These are phyloP conservation scores for Quercus cerris DNA, from an alignment of 306 rosid genomes.

Conservation along the genomic window DNA sequence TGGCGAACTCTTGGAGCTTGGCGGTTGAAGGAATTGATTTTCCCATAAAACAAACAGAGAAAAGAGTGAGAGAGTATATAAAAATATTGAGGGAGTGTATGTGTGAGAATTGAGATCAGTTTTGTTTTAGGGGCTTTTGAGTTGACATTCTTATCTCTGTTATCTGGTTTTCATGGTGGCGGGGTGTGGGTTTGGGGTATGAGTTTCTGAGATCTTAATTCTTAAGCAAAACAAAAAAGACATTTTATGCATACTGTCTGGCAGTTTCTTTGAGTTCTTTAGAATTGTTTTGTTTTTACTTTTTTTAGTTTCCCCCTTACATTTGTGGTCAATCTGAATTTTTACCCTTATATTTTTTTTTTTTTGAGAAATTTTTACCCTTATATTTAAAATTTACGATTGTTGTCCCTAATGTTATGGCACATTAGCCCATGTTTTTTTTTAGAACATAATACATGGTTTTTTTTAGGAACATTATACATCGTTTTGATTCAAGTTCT, in stretches of 20 bases:
- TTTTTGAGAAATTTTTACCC: too few relatives aligned
- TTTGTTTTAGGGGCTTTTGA: not conserved
- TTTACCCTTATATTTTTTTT: too few relatives aligned
- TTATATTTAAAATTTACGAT: too few relatives aligned
- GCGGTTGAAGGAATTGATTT: slow-evolving; percentile 55
- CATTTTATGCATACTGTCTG: not conserved
- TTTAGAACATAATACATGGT: too few relatives aligned
- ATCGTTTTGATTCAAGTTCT: too few relatives aligned
- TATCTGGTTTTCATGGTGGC: not conserved
- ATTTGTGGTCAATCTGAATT: too few relatives aligned
- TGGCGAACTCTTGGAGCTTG: slow-evolving; percentile 45
- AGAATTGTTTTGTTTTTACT: not conserved
- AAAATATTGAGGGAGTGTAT: not conserved
- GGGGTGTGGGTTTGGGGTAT: too few relatives aligned
- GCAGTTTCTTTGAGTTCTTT: not conserved
- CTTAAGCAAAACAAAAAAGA: not conserved
- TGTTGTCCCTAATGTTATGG: too few relatives aligned
- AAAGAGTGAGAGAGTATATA: not conserved
- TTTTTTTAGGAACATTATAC: too few relatives aligned
- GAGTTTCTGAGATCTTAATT: not conserved
- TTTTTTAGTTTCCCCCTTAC: too few relatives aligned
- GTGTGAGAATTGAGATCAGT: not conserved
- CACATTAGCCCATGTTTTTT: too few relatives aligned
- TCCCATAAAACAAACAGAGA: slow-evolving; percentile 39
- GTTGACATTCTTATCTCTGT: not conserved